Base-by-base conservation (phyloP, 2,329 filamentous ascomycete genomes). In the Fusarium pseudonygamai region DNA sequence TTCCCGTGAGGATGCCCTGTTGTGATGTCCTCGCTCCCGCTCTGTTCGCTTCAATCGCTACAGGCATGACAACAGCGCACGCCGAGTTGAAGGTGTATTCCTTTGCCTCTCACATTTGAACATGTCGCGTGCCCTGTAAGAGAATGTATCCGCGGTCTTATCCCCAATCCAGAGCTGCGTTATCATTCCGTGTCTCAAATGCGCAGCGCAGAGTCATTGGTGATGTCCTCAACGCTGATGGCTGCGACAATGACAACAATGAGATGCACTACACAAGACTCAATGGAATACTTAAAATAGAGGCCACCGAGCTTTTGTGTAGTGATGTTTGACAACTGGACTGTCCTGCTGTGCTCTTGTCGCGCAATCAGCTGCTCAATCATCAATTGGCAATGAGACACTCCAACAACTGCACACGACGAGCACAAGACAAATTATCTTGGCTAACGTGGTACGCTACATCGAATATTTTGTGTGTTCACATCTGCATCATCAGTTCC, bases 221-320 rank as follows among this genome's bases (percentile, higher is more conserved):
- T 9, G 26, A 28, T 1, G 4, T 7, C 26, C 45, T 28, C 18
- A 28, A 22, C 26, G 26, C 20, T 30, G 46, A 49, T 30, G 15
- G 22, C 46, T n/a, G 3, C 46, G 7, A 30, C 3, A 14, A 30
- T 4, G 46, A 4, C 20, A 20, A n/a, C 6, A n/a, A n/a, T 30
- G 14, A n/a, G 46, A 49, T 52, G n/a, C 6, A 6, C 14, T 49
- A 16, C 28, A 6, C 10, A n/a, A 6, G 28, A 8, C 1, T 30
- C 20, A 30, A 49, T 0, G 0, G 20, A 6, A 0, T 8, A 5
- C 14, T 8, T 13, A 8, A 49, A 13, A 9, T 13, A 49, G 20
- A 30, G 11, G 20, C 7, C 1, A 5, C 13, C 0, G 13, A 11
- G 6, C 7, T 6, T 3, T 12, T 24, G 6, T 15, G 16, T 6